phyloP scores from a whole-genome alignment of 306 rosid genomes.

The Prunus persica region Prunus_persica_NCBIv2 NC_034014.1:28624001-28624500 shows the following conservation, averaged over 20 bases:
- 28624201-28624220: conserved; percentile 72
- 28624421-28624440: background rate
- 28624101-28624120: conserved; percentile 3
- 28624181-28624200: conserved; percentile 72
- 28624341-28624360: no score
- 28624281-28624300: conserved; percentile 63
- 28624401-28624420: background rate
- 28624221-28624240: conserved; percentile 97
- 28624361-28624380: background rate
- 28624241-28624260: conserved; percentile 96
- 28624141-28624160: conserved; percentile 96
- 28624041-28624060: background rate
- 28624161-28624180: conserved; percentile 91
- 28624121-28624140: conserved; percentile 52
- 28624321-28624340: conserved; percentile 54
- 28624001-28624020: background rate
- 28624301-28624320: conserved; percentile 90
- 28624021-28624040: background rate
- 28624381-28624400: background rate
- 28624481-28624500: background rate
- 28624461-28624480: conserved; percentile 7
- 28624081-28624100: conserved; percentile 4
- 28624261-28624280: conserved; percentile 98
- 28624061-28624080: background rate
- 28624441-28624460: background rate